These are phyloP conservation scores for Eucalyptus erythrocorys DNA, from an alignment of 345 rosid species.

Conservation along the genomic window DNA sequence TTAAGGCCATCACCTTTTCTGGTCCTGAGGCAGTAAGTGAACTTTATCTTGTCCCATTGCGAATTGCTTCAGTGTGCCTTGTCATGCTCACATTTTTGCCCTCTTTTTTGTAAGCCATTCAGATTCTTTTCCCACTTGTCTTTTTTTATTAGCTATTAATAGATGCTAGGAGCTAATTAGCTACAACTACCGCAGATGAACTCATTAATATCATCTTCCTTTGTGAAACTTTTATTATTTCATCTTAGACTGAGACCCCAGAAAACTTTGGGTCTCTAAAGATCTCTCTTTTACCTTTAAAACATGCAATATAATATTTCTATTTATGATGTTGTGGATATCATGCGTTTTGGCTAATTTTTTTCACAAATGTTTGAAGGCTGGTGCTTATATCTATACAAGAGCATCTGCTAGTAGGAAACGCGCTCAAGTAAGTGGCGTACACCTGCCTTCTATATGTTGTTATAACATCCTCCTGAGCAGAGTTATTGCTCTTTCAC, in stretches of 20 bases:
- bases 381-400: constrained; percentile 14
- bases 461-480: background rate
- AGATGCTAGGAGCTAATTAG: background rate
- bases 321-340: background rate
- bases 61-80: background rate
- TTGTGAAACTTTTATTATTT: background rate
- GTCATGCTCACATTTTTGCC: background rate
- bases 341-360: background rate
- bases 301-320: background rate
- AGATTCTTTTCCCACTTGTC: background rate
- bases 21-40: constrained; percentile 76
- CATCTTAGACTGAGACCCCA: background rate
- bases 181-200: background rate
- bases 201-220: background rate
- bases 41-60: background rate
- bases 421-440: constrained; percentile 20
- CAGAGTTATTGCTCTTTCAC: background rate
- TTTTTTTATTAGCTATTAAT: background rate
- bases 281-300: background rate
- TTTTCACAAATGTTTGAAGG: background rate
- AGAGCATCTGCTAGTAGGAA: constrained; percentile 29
- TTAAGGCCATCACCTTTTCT: constrained; percentile 81
- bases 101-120: background rate
- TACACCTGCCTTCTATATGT: background rate
- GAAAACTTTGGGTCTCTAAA: background rate